phyloP scores from a whole-genome alignment of 768 basidiomycete species.

The Boletus pseudopeckii region DNA sequence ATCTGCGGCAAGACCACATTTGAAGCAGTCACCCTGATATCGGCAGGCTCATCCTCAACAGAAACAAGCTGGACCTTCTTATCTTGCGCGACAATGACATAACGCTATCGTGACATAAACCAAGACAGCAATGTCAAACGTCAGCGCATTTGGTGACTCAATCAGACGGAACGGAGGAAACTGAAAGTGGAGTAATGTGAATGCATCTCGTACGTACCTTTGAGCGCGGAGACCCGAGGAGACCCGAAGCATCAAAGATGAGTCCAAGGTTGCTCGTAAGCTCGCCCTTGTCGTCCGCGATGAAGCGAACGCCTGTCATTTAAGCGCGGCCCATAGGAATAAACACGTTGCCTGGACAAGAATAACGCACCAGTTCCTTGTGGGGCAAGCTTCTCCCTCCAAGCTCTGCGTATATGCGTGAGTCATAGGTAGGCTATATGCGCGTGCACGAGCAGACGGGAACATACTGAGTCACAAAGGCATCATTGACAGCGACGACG shows the following conservation, averaged over 20 bases:
- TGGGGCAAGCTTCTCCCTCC: slow-evolving; percentile 61
- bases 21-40: slow-evolving; percentile 53
- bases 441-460: neutral
- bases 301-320: slow-evolving; percentile 50
- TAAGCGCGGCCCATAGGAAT: neutral
- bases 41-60: slow-evolving; percentile 46
- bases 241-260: slow-evolving; percentile 55
- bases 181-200: neutral
- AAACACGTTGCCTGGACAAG: slow-evolving; percentile 1
- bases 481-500: slow-evolving; percentile 76
- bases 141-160: neutral
- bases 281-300: slow-evolving; percentile 65
- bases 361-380: slow-evolving; percentile 47
- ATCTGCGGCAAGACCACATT: slow-evolving; percentile 41
- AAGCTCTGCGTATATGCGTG: slow-evolving; percentile 44
- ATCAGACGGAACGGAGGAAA: neutral
- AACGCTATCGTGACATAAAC: slow-evolving; percentile 37
- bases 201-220: slow-evolving; percentile 39
- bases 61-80: slow-evolving; percentile 52
- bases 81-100: slow-evolving; percentile 55
- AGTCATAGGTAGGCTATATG: slow-evolving; percentile 3
- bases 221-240: slow-evolving; percentile 66
- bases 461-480: slow-evolving; percentile 57
- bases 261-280: slow-evolving; percentile 55
- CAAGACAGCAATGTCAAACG: neutral